Evolutionary conservation across 805 yeast species (phyloP), one percentile per base, ranked within the genome.

Genomic region (Pichia scutulata): DNA sequence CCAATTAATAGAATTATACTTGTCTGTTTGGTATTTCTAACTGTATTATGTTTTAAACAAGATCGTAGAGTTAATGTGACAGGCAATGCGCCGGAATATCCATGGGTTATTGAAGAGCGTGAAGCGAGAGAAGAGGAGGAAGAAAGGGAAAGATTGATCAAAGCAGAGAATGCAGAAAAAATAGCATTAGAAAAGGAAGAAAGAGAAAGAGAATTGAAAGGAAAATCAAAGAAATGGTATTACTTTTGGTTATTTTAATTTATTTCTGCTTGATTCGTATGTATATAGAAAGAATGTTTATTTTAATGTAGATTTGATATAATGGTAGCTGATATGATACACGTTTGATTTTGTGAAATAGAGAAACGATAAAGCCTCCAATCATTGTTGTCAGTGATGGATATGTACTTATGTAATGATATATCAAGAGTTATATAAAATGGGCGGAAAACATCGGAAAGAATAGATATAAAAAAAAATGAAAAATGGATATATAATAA

Each of bases 1-100:
- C 80, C 83, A 0, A 70, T 75, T 28, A 77, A 82, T 42, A 79
- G 78, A 57, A 61, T 74, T 14, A 72, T 83, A 30, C 66, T 83
- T 2, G 78, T 78, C 54, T 46, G 76, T 22, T 71, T 78, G 2
- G 62, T 73, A 0, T 55, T 79, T 18, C 69, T 84, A 9, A 67
- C 77, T 2, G 58, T 77, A 47, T 57, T 76, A 40, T 86, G 85
- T 8, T 64, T 79, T 44, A 74, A 74, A 52, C 70, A 82, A 57
- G 89, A 84, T 60, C 76, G 65, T 28, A 55, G 54, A 41, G 63
- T 68, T 3, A 65, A 66, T 43, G 43, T 54, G 10, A 56, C 65
- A 2, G 68, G 68, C 12, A 43, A 24, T 2, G 66, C 60, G 1
- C 71, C 72, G 0, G 66, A 55, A 19, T 64, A 66, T 49, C 67